A percentile compares a stretch with the other conserved stretches of the same genome.
Conservation (phyloP, 2,329 filamentous ascomycete genomes). For the Penicillium griseofulvum region DNA sequence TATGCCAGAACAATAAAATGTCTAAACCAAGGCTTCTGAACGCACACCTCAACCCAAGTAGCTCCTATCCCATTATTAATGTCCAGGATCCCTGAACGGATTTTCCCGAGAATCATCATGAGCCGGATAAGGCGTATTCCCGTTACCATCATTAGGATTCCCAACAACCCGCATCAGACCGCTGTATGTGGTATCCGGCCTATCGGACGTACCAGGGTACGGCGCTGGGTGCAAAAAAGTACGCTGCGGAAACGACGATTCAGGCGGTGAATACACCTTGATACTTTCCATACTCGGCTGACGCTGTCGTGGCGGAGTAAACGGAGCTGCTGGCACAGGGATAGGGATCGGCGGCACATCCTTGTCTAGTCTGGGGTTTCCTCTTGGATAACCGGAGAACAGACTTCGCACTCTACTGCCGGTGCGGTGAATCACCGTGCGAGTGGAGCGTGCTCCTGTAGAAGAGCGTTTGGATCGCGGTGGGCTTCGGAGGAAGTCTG, state of each 20-base stretch:
- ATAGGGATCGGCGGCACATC: conserved; percentile 20
- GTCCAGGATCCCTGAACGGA: conserved; percentile 4
- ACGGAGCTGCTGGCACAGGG: conserved; percentile 9
- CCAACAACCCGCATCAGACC: conserved; percentile 41
- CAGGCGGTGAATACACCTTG: conserved; percentile 46
- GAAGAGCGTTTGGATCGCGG: conserved; percentile 23
- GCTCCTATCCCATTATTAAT: not conserved
- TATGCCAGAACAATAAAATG: not conserved
- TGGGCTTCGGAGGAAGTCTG: conserved; percentile 40
- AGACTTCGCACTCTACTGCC: conserved; percentile 39
- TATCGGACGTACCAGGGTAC: conserved; percentile 20
- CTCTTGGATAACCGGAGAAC: conserved; percentile 24
- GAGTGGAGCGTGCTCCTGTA: conserved; percentile 29
- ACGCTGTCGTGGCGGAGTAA: conserved; percentile 23
- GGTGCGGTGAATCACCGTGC: conserved; percentile 36
- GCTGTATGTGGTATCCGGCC: conserved; percentile 38
- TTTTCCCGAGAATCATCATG: conserved; percentile 10
- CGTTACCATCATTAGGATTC: conserved; percentile 17
- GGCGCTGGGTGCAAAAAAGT: conserved; percentile 28
- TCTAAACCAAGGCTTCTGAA: not conserved
- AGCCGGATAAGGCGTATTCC: conserved; percentile 31
- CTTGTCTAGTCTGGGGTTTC: conserved; percentile 20
- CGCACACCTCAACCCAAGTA: not conserved
- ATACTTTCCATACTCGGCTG: conserved; percentile 47
- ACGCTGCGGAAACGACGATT: conserved; percentile 28